phyloP scores from a whole-genome alignment of 108 stramenopile genomes.

The Cyclotella cryptica region DNA sequence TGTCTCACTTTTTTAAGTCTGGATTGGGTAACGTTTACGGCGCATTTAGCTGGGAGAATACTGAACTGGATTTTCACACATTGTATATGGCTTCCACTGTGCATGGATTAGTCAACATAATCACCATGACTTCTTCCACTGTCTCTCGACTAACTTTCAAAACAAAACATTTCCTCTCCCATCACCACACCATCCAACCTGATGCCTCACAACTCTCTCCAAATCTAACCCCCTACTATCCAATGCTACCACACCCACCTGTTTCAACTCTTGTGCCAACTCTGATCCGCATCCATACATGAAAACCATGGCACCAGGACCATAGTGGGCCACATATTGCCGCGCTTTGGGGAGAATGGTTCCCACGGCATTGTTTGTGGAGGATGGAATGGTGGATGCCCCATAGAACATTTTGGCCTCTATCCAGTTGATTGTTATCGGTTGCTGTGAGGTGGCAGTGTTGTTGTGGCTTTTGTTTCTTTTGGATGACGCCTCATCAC shows the following conservation, averaged over 20 bases:
- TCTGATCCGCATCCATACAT: slow-evolving; percentile 70
- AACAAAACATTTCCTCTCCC: slow-evolving; percentile 62
- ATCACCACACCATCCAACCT: slow-evolving; percentile 73
- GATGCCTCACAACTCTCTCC: slow-evolving; percentile 54
- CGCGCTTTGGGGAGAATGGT: slow-evolving; percentile 50
- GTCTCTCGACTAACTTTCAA: slow-evolving; percentile 39
- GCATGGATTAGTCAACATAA: too few relatives aligned
- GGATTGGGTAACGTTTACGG: too few relatives aligned
- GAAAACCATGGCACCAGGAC: slow-evolving; percentile 73
- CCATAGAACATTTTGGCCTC: slow-evolving; percentile 89
- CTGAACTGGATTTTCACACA: too few relatives aligned
- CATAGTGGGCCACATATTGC: slow-evolving; percentile 63
- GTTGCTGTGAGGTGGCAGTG: slow-evolving; percentile 13
- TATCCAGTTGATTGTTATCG: slow-evolving; percentile 63
- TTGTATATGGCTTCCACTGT: too few relatives aligned
- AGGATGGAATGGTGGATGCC: slow-evolving; percentile 68
- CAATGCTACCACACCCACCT: slow-evolving; percentile 64
- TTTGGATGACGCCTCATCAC: neutral
- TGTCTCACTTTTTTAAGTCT: too few relatives aligned
- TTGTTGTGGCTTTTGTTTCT: neutral
- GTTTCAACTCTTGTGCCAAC: slow-evolving; percentile 57
- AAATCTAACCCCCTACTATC: slow-evolving; percentile 61
- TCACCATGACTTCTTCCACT: too few relatives aligned
- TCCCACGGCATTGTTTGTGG: slow-evolving; percentile 69
- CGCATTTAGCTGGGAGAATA: too few relatives aligned